Evolutionary conservation across 176 grass and related monocot species (phyloP), one percentile per base, ranked within the genome.

Genomic region (Ensete glaucum): DNA sequence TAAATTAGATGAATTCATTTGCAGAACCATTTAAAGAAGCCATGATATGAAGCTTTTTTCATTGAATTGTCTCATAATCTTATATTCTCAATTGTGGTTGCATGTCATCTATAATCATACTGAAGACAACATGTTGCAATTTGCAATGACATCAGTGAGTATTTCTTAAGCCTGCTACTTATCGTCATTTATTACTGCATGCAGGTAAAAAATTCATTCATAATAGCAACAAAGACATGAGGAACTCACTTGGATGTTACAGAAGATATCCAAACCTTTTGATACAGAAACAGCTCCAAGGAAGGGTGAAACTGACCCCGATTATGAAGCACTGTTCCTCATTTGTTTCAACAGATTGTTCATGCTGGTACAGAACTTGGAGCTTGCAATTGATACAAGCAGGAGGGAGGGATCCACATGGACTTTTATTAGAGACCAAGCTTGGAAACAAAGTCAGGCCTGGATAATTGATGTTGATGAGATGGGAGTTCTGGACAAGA

Each of bases 371-470:
- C 17, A 49, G 66, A 43, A 55, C 17, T 62, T 67, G 29, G 25
- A 54, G 24, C 64, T 64, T 78, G 64, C 14, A 50, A 34, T 20
- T 17, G 73, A 11, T 62, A 53, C 27, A 20, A 50, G 77, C 17
- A 69, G 8, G 53, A 23, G 19, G 66, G 27, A 50, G 27, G 16
- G 52, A 72, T 27, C 10, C 19, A 51, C 25, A 20, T 27, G 53
- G 67, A 17, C 54, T 79, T 11, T 71, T 70, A 78, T 76, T 58
- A 54, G 74, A 48, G 67, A 68, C 67, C 71, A 74, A 70, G 80
- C 84, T 74, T 86, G 69, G 52, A 75, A 77, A 75, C 48, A 70
- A 78, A 79, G 75, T 74, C 50, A 79, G 54, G 57, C 20, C 53
- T 19, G 62, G 26, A 34, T 29, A 14, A 29, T 29, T 22, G 0